A percentile compares a stretch with the other conserved stretches of the same genome.
phyloP scores from a whole-genome alignment of 306 rosid species.

The Acacia confusa region DNA sequence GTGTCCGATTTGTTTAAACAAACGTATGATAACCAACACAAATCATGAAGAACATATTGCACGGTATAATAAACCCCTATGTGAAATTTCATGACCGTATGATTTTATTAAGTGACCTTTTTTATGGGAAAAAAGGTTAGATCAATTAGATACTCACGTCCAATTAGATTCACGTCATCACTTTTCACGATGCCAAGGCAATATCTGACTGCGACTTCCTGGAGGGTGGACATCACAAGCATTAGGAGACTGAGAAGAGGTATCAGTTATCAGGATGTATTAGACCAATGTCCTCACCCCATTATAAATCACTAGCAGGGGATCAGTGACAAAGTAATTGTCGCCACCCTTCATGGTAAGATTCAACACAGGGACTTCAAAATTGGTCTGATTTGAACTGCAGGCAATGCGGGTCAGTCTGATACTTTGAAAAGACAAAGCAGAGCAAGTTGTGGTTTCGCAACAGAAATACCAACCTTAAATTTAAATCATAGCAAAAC shows the following conservation, averaged over 20 bases:
- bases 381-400: constrained; percentile 45
- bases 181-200: constrained; percentile 70
- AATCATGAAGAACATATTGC: neutral
- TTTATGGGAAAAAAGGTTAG: neutral
- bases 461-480: constrained; percentile 46
- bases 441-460: neutral
- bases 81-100: constrained; percentile 9
- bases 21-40: neutral
- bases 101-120: neutral
- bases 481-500: constrained; percentile 59
- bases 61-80: neutral
- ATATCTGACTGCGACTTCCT: constrained; percentile 36
- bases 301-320: constrained; percentile 8
- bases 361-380: constrained; percentile 43
- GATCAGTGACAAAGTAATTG: constrained; percentile 39
- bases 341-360: constrained; percentile 83
- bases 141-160: constrained; percentile 67
- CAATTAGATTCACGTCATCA: constrained; percentile 62
- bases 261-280: neutral
- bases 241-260: constrained; percentile 18
- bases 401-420: constrained; percentile 34
- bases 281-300: constrained; percentile 37
- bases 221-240: constrained; percentile 31
- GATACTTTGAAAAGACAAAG: neutral
- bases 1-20: constrained; percentile 6